These are phyloP conservation scores for Coccomyxa sp. DNA, from an alignment of 139 green algal species.

Conservation along the genomic window DNA sequence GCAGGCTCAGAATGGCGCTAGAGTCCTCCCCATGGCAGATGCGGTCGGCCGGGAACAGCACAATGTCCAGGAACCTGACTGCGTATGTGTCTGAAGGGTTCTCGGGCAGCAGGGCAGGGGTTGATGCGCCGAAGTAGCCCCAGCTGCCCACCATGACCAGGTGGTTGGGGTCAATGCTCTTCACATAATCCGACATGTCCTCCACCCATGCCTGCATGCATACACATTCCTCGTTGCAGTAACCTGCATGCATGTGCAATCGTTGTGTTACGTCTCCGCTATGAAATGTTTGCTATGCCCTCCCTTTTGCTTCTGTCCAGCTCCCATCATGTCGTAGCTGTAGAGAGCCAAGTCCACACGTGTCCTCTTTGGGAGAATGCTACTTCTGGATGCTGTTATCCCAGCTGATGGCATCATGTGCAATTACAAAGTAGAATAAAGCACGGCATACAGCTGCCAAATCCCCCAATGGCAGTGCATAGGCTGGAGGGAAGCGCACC, in stretches of 20 bases:
- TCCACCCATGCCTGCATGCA: constrained; percentile 23
- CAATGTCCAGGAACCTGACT: neutral
- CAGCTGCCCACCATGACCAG: constrained; percentile 49
- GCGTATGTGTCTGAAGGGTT: neutral
- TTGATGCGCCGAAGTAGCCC: constrained; percentile 42
- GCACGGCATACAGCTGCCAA: neutral
- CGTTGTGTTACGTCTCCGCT: neutral
- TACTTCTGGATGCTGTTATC: neutral
- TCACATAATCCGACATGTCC: constrained; percentile 36
- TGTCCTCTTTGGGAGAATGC: no score
- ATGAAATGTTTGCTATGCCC: neutral
- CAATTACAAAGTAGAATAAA: neutral
- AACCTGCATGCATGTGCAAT: neutral
- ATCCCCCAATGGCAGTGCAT: neutral
- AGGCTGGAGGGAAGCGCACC: neutral
- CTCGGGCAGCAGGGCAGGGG: neutral
- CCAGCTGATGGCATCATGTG: neutral
- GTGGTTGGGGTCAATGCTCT: constrained; percentile 44
- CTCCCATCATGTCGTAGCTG: no score
- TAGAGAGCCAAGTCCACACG: no score
- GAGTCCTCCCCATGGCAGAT: neutral
- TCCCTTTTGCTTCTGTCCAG: no score
- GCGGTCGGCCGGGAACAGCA: neutral
- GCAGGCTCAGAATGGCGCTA: neutral
- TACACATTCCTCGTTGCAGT: neutral